A percentile compares a stretch with the other conserved stretches of the same genome.
These are phyloP conservation scores for Kondoa malvinella DNA, from an alignment of 768 basidiomycete species.

Conservation along the genomic window DNA sequence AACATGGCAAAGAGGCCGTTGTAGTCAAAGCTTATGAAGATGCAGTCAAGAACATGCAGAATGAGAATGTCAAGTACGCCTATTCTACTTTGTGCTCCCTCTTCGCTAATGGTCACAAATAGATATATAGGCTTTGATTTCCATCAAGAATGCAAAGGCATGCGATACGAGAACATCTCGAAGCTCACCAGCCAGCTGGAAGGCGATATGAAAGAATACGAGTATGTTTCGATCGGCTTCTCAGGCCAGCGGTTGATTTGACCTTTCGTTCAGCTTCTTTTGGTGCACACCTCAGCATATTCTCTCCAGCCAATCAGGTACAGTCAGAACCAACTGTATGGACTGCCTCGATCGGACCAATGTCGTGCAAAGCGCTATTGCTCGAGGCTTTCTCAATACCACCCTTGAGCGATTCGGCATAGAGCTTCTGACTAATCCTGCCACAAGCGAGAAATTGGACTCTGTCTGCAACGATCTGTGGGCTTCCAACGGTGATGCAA, in stretches of 20 bases:
- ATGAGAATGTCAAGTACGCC: slow-evolving; percentile 31
- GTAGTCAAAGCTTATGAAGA: slow-evolving; percentile 65
- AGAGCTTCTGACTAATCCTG: slow-evolving; percentile 31
- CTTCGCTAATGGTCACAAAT: neutral
- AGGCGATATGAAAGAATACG: slow-evolving; percentile 19
- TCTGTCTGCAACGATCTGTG: slow-evolving; percentile 38
- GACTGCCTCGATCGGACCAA: slow-evolving; percentile 28
- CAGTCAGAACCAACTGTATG: slow-evolving; percentile 22
- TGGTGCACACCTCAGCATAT: slow-evolving; percentile 18
- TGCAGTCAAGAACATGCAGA: slow-evolving; percentile 41
- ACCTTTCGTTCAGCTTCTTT: slow-evolving; percentile 25
- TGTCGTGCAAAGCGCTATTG: slow-evolving; percentile 53
- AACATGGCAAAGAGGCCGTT: slow-evolving; percentile 66
- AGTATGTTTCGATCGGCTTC: slow-evolving; percentile 10
- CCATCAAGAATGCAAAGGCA: slow-evolving; percentile 78
- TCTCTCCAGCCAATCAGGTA: slow-evolving; percentile 21
- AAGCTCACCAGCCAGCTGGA: slow-evolving; percentile 18
- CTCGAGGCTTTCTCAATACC: slow-evolving; percentile 50
- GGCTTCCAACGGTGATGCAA: slow-evolving; percentile 93
- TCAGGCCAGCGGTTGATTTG: neutral
- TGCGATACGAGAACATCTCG: slow-evolving; percentile 39
- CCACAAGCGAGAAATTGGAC: slow-evolving; percentile 33
- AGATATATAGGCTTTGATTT: slow-evolving; percentile 54
- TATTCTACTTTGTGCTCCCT: neutral
- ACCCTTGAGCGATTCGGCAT: slow-evolving; percentile 35